phyloP scores from a whole-genome alignment of 2,329 filamentous ascomycete species.

The Fusarium foetens region DNA sequence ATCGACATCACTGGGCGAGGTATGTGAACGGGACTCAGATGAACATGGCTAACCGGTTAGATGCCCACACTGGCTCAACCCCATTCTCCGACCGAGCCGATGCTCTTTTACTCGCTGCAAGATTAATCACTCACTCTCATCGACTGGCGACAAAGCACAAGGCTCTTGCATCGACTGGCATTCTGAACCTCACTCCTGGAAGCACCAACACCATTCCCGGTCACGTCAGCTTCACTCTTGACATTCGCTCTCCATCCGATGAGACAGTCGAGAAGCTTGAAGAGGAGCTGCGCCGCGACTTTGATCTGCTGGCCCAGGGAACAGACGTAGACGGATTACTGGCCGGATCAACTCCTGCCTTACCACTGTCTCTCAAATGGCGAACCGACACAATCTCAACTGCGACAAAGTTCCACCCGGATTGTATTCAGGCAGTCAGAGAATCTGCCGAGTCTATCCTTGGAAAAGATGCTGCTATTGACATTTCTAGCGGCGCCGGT shows the following conservation, averaged over 20 bases:
- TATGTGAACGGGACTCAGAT: not conserved
- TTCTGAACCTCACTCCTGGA: slow-evolving; percentile 57
- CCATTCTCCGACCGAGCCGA: slow-evolving; percentile 47
- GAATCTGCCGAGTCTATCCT: slow-evolving; percentile 60
- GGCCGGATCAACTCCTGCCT: slow-evolving; percentile 46
- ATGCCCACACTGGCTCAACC: slow-evolving; percentile 42
- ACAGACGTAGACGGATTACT: slow-evolving; percentile 54
- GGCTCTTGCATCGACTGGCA: slow-evolving; percentile 46
- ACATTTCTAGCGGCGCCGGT: slow-evolving; percentile 50
- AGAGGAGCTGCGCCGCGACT: slow-evolving; percentile 51
- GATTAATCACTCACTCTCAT: slow-evolving; percentile 45
- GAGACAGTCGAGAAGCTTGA: slow-evolving; percentile 64
- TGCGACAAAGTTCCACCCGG: slow-evolving; percentile 70
- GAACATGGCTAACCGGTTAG: slow-evolving; percentile 45
- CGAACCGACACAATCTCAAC: slow-evolving; percentile 68
- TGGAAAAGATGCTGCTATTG: slow-evolving; percentile 41
- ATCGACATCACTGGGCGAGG: slow-evolving; percentile 42
- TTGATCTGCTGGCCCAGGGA: slow-evolving; percentile 60
- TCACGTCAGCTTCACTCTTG: slow-evolving; percentile 70
- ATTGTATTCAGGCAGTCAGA: slow-evolving; percentile 72
- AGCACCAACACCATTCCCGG: slow-evolving; percentile 77
- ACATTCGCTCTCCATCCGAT: slow-evolving; percentile 68
- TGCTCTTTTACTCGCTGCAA: slow-evolving; percentile 44
- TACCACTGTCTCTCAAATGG: slow-evolving; percentile 66
- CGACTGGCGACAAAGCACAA: slow-evolving; percentile 36